These are phyloP conservation scores for Emericellopsis atlantica DNA, from an alignment of 2,329 filamentous ascomycete genomes.

Conservation along the genomic window DNA sequence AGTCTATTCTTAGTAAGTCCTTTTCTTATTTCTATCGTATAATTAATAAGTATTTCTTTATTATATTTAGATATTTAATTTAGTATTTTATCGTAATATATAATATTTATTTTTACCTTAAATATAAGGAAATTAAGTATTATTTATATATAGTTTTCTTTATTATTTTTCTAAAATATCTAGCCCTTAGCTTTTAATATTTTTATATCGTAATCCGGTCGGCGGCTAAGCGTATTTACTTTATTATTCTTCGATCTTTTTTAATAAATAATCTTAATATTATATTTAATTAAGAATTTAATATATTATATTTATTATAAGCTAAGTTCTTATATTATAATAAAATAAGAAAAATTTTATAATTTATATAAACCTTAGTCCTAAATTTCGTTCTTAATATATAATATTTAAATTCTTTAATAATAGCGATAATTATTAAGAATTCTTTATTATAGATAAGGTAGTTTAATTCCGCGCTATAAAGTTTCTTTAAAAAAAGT, in stretches of 20 bases:
- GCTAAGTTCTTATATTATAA: not conserved
- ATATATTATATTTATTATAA: not conserved
- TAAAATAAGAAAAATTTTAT: not conserved
- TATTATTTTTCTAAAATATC: not conserved
- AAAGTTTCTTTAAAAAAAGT: too few species aligned
- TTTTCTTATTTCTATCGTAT: too few species aligned
- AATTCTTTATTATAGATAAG: too few species aligned
- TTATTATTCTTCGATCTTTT: not conserved
- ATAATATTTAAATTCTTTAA: too few species aligned
- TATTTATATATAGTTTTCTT: not conserved
- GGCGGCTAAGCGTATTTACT: not conserved
- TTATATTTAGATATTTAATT: not conserved
- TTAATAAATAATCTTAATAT: not conserved
- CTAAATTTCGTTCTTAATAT: not conserved
- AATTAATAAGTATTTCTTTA: not conserved
- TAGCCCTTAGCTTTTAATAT: not conserved
- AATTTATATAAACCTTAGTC: not conserved
- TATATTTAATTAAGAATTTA: not conserved
- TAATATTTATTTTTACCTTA: not conserved
- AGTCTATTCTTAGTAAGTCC: too few species aligned
- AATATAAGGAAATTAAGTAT: not conserved
- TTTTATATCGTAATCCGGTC: conserved; percentile 1
- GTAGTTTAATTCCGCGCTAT: too few species aligned
- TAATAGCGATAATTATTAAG: too few species aligned
- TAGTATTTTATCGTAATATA: not conserved